Percentiles rank a stretch among this genome's conserved stretches.
Evolutionary conservation across 176 grass and related monocot genomes (phyloP).

Genomic region (Triticum timopheevii): DNA sequence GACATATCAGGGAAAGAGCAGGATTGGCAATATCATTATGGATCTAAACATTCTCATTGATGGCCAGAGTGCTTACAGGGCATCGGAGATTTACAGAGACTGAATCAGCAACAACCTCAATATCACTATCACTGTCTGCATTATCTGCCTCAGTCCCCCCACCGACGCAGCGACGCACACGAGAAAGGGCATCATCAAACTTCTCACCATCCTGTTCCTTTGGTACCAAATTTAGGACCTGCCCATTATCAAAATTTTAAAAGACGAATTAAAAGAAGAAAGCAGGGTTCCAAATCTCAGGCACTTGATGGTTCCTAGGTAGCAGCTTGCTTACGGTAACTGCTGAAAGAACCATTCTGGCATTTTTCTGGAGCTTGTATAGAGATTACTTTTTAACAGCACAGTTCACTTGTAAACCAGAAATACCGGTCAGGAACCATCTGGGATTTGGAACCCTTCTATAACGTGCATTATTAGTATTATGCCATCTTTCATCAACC

Average conservation of each 20-base stretch:
- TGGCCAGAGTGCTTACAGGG: conserved; percentile 63
- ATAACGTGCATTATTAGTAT: neutral
- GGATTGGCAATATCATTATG: conserved; percentile 18
- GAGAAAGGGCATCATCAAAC: conserved; percentile 75
- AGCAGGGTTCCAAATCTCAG: conserved; percentile 15
- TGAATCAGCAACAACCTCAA: conserved; percentile 82
- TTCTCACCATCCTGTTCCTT: conserved; percentile 84
- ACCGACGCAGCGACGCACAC: conserved; percentile 78
- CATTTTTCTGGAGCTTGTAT: neutral
- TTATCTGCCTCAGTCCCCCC: conserved; percentile 67
- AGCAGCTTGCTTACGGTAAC: conserved; percentile 16
- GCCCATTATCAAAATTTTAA: conserved; percentile 23
- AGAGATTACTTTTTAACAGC: conserved; percentile 13
- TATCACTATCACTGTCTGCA: conserved; percentile 81
- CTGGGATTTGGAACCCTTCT: conserved; percentile 10
- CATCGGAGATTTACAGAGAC: conserved; percentile 87
- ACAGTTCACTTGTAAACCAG: neutral
- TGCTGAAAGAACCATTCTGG: conserved; percentile 16
- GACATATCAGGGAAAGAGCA: neutral
- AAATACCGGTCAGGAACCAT: conserved; percentile 14
- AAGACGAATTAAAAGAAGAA: conserved; percentile 20
- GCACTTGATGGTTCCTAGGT: conserved; percentile 11
- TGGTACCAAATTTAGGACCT: conserved; percentile 82
- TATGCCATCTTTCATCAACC: neutral
- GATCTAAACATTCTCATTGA: conserved; percentile 10